Percentiles rank a stretch among this genome's conserved stretches.
Conservation (phyloP, 2,329 filamentous ascomycete species). For the Cyphellophora attinorum region DNA sequence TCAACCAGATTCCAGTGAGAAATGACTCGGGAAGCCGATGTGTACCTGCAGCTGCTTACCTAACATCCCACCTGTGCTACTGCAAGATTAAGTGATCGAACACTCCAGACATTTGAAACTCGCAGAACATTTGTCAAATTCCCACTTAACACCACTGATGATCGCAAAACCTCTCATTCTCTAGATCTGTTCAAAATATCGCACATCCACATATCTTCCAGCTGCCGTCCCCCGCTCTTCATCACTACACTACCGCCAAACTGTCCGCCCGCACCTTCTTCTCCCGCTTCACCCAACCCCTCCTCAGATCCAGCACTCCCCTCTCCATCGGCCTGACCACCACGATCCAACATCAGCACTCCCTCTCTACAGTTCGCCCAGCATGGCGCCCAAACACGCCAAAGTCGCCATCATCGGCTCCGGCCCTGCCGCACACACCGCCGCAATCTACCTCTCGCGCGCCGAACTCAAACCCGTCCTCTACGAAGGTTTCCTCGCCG, state of each 20-base stretch:
- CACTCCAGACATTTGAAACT: too few species aligned
- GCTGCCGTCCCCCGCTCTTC: neutral
- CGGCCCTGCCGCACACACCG: slow-evolving; percentile 93
- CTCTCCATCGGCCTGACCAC: slow-evolving; percentile 64
- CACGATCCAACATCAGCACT: slow-evolving; percentile 50
- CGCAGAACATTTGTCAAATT: too few species aligned
- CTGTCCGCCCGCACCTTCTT: slow-evolving; percentile 76
- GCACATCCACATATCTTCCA: too few species aligned
- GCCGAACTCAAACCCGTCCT: slow-evolving; percentile 91
- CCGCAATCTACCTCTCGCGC: slow-evolving; percentile 88
- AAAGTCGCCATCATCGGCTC: slow-evolving; percentile 61
- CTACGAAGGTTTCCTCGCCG: slow-evolving; percentile 96
- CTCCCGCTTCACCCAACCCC: slow-evolving; percentile 53
- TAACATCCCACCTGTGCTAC: too few species aligned
- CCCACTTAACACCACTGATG: too few species aligned
- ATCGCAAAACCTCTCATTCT: too few species aligned
- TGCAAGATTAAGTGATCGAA: too few species aligned
- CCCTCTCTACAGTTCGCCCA: slow-evolving; percentile 22
- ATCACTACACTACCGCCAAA: slow-evolving; percentile 51
- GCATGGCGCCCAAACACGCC: slow-evolving; percentile 59
- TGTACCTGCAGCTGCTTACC: too few species aligned
- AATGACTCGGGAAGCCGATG: too few species aligned
- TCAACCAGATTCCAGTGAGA: too few species aligned
- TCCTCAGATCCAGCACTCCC: slow-evolving; percentile 64
- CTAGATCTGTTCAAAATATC: too few species aligned